phyloP scores from a whole-genome alignment of 2,329 filamentous ascomycete genomes.

The Didymella sp. region DNA sequence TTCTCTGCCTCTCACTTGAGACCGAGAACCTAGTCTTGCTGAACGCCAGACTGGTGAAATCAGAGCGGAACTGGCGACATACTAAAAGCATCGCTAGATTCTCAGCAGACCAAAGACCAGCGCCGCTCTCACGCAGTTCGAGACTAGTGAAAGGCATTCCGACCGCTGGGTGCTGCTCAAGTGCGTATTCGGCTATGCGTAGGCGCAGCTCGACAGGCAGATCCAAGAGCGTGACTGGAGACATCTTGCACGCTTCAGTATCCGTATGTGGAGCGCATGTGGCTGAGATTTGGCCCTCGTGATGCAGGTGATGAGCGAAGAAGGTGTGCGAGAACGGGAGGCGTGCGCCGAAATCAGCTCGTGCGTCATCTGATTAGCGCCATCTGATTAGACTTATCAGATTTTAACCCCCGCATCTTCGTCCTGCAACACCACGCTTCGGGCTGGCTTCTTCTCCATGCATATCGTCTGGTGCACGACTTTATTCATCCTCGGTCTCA shows the following conservation, averaged over 20 bases:
- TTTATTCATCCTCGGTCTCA: constrained; percentile 16
- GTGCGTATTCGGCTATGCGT: constrained; percentile 38
- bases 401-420: constrained; percentile 27
- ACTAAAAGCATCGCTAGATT: constrained; percentile 46
- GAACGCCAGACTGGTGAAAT: constrained; percentile 47
- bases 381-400: constrained; percentile 25
- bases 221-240: constrained; percentile 25
- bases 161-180: constrained; percentile 27
- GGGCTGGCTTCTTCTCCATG: constrained; percentile 23
- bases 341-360: neutral
- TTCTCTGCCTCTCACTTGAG: neutral
- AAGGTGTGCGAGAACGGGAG: too few species aligned
- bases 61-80: constrained; percentile 49
- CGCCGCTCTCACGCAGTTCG: neutral
- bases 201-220: constrained; percentile 50
- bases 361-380: constrained; percentile 1
- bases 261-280: too few species aligned
- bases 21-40: constrained; percentile 47
- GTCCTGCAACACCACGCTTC: constrained; percentile 21
- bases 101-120: constrained; percentile 16
- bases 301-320: neutral
- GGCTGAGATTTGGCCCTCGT: neutral
- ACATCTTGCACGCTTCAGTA: neutral
- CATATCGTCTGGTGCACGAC: constrained; percentile 20
- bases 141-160: neutral